Percentiles rank a stretch among this genome's conserved stretches.
Evolutionary conservation across 1,139 yeast species (phyloP).

Genomic region (Debaryomyces fabryi): DNA sequence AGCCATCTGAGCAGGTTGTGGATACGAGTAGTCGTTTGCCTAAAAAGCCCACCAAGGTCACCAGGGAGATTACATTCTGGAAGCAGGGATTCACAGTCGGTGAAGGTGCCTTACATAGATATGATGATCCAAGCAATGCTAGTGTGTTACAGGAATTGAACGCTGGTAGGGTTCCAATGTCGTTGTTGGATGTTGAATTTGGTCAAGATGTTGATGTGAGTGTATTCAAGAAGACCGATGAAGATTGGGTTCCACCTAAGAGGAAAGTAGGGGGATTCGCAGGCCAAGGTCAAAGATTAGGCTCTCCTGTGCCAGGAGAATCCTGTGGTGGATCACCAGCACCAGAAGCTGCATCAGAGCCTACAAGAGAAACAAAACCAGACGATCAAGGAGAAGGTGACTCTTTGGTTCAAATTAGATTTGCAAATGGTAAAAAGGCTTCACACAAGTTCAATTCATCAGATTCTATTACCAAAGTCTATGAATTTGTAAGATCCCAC

Average conservation of each 20-base stretch:
- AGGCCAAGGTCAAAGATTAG: constrained; percentile 88
- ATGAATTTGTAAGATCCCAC: constrained; percentile 61
- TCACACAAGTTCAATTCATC: constrained; percentile 65
- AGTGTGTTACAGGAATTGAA: constrained; percentile 77
- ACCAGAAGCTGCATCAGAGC: constrained; percentile 19
- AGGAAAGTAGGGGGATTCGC: constrained; percentile 67
- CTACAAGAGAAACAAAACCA: constrained; percentile 20
- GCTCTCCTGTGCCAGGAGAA: constrained; percentile 86
- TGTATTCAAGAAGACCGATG: constrained; percentile 79
- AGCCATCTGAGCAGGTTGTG: constrained; percentile 41
- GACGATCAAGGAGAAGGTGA: constrained; percentile 58
- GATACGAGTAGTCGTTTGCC: constrained; percentile 32
- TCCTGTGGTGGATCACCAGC: constrained; percentile 22
- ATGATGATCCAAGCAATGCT: constrained; percentile 88
- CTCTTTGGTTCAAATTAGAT: constrained; percentile 76
- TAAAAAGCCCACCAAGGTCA: constrained; percentile 53
- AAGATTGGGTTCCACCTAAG: constrained; percentile 77
- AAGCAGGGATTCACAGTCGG: constrained; percentile 94
- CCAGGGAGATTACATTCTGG: constrained; percentile 89
- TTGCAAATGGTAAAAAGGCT: constrained; percentile 77
- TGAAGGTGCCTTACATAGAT: constrained; percentile 81
- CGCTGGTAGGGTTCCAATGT: constrained; percentile 91
- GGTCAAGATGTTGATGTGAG: constrained; percentile 97
- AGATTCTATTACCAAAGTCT: constrained; percentile 69
- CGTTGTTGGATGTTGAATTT: constrained; percentile 75